Base-by-base conservation (phyloP, 2,329 filamentous ascomycete genomes). In the Trichoderma lentiforme region DNA sequence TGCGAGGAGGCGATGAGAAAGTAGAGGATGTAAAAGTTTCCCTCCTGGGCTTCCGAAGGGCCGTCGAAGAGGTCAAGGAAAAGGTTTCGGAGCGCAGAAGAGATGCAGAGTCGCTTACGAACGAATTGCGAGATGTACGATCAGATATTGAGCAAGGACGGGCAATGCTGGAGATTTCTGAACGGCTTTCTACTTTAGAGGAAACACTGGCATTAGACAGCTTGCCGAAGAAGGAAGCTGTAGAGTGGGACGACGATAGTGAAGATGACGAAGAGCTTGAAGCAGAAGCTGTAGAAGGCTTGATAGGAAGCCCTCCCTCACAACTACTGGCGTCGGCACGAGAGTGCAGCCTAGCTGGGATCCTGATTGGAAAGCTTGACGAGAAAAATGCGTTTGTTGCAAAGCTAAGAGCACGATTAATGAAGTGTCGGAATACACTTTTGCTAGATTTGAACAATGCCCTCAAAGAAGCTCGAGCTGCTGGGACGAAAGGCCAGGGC, bases 21-120 rank as follows among this genome's bases (percentile, higher is more conserved):
- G 91, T 98, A 0, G 95, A 97, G 79, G 94, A 97, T 78, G 92
- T 98, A 36, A 88, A 93, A 57, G 92, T 99, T 0, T 94, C 94
- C 0, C 82, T 99, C 70, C 81, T 98, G 73, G 94, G 94, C 0
- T 98, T 99, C 77, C 87, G 91, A 73, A 88, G 95, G 74, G 94
- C 96, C 66, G 89, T 98, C 0, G 91, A 93, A 74, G 90, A 91
- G 64, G 87, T 98, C 63, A 90, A 90, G 78, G 84, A 83, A 11
- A 87, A 86, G 21, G 92, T 98, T 0, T 83, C 85, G 8, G 86
- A 87, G 72, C 87, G 91, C 74, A 89, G 88, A 28, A 81, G 82
- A 24, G 91, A 95, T 76, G 88, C 94, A 2, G 84, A 85, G 47
- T 81, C 79, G 4, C 81, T 94, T 66, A 84, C 93, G 70, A 80